These are phyloP conservation scores for Trypanosoma brucei DNA, from an alignment of 208 protist genomes.

Conservation along the genomic window DNA sequence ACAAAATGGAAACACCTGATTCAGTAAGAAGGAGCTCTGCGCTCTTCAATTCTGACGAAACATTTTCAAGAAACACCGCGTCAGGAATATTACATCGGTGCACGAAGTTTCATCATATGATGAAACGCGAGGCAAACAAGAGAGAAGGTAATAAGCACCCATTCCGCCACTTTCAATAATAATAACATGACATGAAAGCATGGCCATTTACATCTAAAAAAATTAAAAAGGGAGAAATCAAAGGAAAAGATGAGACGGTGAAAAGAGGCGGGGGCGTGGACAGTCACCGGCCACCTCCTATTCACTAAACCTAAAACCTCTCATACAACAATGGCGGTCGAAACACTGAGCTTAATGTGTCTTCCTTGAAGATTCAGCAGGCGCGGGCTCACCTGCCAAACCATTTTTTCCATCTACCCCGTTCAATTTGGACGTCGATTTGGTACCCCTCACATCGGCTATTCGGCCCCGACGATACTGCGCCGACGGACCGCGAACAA, in stretches of 20 bases:
- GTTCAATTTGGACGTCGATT: neutral
- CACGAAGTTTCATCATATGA: no score
- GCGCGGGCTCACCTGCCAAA: neutral
- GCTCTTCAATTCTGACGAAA: no score
- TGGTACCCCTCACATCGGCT: constrained; percentile 3
- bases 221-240: no score
- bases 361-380: neutral
- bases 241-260: no score
- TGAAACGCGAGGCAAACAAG: no score
- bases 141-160: no score
- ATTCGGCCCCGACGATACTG: constrained; percentile 18
- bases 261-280: neutral
- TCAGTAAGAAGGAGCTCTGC: neutral
- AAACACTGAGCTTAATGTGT: neutral
- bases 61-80: no score
- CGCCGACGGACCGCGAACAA: constrained; percentile 26
- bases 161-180: no score
- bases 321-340: neutral
- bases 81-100: no score
- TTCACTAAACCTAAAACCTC: no score
- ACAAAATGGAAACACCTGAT: constrained; percentile 9
- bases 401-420: neutral
- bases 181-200: no score
- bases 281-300: neutral
- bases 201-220: no score